phyloP scores from a whole-genome alignment of 768 basidiomycete species.

The Suillus decipiens region DNA sequence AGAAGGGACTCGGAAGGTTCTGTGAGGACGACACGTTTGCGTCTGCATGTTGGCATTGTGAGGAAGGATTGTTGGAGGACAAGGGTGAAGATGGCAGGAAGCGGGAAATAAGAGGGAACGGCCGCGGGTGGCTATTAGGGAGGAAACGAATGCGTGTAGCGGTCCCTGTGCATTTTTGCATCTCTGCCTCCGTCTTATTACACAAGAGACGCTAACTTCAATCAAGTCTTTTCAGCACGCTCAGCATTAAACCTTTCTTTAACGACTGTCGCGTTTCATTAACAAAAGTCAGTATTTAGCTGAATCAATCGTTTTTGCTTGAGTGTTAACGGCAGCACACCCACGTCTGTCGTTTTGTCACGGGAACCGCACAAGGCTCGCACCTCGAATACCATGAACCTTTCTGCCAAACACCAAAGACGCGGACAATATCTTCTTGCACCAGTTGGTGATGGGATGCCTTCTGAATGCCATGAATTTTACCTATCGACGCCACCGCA shows the following conservation, averaged over 20 bases:
- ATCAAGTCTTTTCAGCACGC: constrained; percentile 13
- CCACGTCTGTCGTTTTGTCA: not conserved
- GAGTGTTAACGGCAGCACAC: not conserved
- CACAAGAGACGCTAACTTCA: constrained; percentile 24
- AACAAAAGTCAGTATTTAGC: not conserved
- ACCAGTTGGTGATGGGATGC: not conserved
- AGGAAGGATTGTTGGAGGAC: constrained; percentile 44
- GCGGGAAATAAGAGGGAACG: constrained; percentile 60
- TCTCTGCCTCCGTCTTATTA: constrained; percentile 21
- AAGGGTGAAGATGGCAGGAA: constrained; percentile 47
- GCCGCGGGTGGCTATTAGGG: constrained; percentile 56
- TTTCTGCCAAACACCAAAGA: not conserved
- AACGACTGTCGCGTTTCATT: not conserved
- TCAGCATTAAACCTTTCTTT: constrained; percentile 7
- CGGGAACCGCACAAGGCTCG: constrained; percentile 6
- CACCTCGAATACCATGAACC: not conserved
- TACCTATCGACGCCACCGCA: not conserved
- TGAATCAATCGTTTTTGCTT: not conserved
- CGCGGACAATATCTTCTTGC: not conserved
- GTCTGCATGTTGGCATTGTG: constrained; percentile 83
- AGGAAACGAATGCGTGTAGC: constrained; percentile 51
- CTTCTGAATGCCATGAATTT: not conserved
- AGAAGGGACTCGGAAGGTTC: constrained; percentile 75
- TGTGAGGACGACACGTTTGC: constrained; percentile 88
- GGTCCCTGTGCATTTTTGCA: constrained; percentile 32